These are phyloP conservation scores for Chrysanthemum lavandulifolium DNA, from an alignment of 129 eudicot species.

Conservation along the genomic window DNA sequence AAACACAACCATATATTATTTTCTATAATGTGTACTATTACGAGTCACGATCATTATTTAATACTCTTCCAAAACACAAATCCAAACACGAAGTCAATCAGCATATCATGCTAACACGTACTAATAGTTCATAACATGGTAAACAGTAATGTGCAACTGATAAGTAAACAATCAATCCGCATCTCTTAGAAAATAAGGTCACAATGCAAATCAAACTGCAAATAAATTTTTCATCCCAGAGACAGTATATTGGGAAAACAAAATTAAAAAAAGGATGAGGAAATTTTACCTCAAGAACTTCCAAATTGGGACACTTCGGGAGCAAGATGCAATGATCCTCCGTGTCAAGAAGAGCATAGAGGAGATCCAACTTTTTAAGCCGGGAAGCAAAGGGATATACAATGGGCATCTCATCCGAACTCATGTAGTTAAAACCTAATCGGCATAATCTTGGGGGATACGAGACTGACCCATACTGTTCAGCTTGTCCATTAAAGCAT, in stretches of 20 bases:
- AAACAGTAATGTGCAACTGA: too few relatives aligned
- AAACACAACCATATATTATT: too few relatives aligned
- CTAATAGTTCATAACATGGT: too few relatives aligned
- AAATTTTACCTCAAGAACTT: slow-evolving; percentile 70
- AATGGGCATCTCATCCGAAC: slow-evolving; percentile 56
- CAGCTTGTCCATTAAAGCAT: slow-evolving; percentile 48
- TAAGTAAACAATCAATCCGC: too few relatives aligned
- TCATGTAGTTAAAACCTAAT: slow-evolving; percentile 63
- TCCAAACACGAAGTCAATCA: too few relatives aligned
- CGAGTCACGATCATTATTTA: too few relatives aligned
- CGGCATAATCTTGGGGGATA: slow-evolving; percentile 52
- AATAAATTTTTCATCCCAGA: too few relatives aligned
- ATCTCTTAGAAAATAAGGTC: too few relatives aligned
- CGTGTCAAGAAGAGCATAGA: slow-evolving; percentile 65
- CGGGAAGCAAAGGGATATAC: slow-evolving; percentile 56
- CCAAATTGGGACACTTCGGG: slow-evolving; percentile 63
- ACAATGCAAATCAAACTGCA: too few relatives aligned
- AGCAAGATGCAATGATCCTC: slow-evolving; percentile 62
- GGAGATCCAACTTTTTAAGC: slow-evolving; percentile 71
- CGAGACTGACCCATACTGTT: slow-evolving; percentile 37
- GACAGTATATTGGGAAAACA: not conserved
- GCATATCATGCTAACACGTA: too few relatives aligned
- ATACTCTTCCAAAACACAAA: too few relatives aligned
- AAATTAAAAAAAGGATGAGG: not conserved
- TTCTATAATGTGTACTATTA: too few relatives aligned